Conservation (phyloP, 2,329 filamentous ascomycete species). For the Coniochaeta hoffmannii region DNA sequence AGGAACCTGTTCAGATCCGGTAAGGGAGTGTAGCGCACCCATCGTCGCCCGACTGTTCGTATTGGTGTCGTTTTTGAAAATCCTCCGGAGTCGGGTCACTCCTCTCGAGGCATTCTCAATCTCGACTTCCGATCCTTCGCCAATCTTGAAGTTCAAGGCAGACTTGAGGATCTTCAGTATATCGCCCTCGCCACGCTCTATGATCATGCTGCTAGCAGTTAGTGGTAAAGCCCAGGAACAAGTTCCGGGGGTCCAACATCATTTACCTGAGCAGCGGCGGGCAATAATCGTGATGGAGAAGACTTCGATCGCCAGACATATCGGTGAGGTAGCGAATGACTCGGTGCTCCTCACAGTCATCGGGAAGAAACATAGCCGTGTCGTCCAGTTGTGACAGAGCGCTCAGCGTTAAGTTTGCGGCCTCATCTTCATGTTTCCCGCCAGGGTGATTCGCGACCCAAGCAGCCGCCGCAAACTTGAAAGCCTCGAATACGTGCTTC, state of each 20-base stretch:
- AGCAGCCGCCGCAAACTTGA: constrained; percentile 19
- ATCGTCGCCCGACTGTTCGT: constrained; percentile 11
- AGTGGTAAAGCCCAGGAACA: neutral
- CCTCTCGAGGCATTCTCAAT: too few relatives aligned
- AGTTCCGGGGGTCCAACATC: too few relatives aligned
- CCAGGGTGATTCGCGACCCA: constrained; percentile 20
- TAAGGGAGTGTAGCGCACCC: constrained; percentile 9
- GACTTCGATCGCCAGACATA: constrained; percentile 4
- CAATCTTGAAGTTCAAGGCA: too few relatives aligned
- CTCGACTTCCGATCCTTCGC: neutral
- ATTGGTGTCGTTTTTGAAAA: constrained; percentile 12
- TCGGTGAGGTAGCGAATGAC: too few relatives aligned
- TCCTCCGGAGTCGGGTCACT: too few relatives aligned
- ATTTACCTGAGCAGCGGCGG: neutral
- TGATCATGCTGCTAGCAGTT: neutral
- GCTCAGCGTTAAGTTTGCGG: neutral
- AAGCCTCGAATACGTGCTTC: constrained; percentile 20
- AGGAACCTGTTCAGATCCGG: neutral
- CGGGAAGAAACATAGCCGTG: too few relatives aligned
- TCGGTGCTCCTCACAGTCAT: too few relatives aligned
- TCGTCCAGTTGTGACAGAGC: neutral
- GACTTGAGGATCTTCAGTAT: too few relatives aligned
- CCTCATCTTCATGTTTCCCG: constrained; percentile 16
- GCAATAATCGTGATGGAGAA: neutral
- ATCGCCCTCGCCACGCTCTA: neutral